Evolutionary conservation across 2,329 filamentous ascomycete species (phyloP).

Genomic region (Cladosporium velox): DNA sequence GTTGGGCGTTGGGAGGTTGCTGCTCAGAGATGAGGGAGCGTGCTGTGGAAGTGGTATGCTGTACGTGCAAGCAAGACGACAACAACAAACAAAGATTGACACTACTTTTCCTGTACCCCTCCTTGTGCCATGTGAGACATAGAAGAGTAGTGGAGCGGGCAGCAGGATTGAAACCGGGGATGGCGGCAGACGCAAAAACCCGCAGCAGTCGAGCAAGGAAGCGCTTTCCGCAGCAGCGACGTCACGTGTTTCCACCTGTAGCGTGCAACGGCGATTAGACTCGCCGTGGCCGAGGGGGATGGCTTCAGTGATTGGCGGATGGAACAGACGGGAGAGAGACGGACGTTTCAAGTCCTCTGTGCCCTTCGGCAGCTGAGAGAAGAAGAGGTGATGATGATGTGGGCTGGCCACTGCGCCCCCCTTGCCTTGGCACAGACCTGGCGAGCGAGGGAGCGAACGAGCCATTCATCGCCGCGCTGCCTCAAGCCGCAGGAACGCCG

Average conservation of each 20-base stretch:
- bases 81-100: constrained; percentile 11
- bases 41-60: background rate
- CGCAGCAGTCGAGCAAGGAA: background rate
- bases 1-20: background rate
- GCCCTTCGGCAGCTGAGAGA: background rate
- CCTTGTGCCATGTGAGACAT: constrained; percentile 5
- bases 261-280: background rate
- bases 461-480: background rate
- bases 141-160: constrained; percentile 1
- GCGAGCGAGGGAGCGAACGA: background rate
- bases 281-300: background rate
- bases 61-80: background rate
- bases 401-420: constrained; percentile 6
- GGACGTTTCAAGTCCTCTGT: background rate
- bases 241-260: constrained; percentile 6
- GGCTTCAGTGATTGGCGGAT: background rate
- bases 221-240: background rate
- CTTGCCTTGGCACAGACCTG: constrained; percentile 11
- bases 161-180: constrained; percentile 9
- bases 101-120: background rate
- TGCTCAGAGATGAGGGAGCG: background rate
- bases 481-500: background rate
- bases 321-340: background rate
- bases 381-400: background rate
- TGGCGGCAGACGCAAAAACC: background rate